phyloP scores from a whole-genome alignment of 331 rosid genomes.

The Quercus phellos region DNA sequence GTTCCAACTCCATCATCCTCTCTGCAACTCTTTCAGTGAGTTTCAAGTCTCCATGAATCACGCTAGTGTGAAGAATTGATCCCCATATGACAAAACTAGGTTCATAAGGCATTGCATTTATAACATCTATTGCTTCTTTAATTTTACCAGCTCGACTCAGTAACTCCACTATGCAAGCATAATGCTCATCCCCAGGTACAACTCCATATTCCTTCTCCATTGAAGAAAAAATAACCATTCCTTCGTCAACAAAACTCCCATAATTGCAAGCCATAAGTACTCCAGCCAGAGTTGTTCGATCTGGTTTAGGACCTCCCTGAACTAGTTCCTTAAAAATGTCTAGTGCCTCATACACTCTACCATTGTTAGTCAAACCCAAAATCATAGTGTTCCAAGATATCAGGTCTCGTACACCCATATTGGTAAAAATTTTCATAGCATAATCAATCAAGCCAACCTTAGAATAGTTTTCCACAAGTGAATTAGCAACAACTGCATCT shows the following conservation, averaged over 20 bases:
- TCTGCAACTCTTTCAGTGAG: slow-evolving; percentile 56
- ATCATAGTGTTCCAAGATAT: slow-evolving; percentile 76
- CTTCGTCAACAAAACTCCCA: slow-evolving; percentile 61
- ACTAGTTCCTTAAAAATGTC: slow-evolving; percentile 36
- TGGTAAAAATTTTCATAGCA: slow-evolving; percentile 49
- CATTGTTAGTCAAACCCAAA: slow-evolving; percentile 60
- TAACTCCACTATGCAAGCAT: slow-evolving; percentile 48
- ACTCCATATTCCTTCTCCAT: slow-evolving; percentile 66
- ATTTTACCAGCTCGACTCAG: slow-evolving; percentile 63
- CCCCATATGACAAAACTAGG: slow-evolving; percentile 45
- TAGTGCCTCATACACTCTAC: slow-evolving; percentile 39
- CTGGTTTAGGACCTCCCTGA: slow-evolving; percentile 39
- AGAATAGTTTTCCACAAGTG: slow-evolving; percentile 58
- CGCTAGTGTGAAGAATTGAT: slow-evolving; percentile 48
- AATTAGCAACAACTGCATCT: slow-evolving; percentile 52
- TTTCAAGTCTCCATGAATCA: slow-evolving; percentile 43
- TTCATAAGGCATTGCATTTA: slow-evolving; percentile 40
- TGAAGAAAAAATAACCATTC: slow-evolving; percentile 42
- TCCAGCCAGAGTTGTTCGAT: slow-evolving; percentile 61
- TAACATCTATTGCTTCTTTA: slow-evolving; percentile 55
- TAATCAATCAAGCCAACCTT: slow-evolving; percentile 47
- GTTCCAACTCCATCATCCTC: slow-evolving; percentile 51
- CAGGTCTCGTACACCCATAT: slow-evolving; percentile 53
- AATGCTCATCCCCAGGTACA: slow-evolving; percentile 53
- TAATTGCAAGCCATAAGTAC: slow-evolving; percentile 68